Percentiles rank a stretch among this genome's conserved stretches.
phyloP scores from a whole-genome alignment of 176 grass and related monocot species.

The Thinopyrum elongatum region DNA sequence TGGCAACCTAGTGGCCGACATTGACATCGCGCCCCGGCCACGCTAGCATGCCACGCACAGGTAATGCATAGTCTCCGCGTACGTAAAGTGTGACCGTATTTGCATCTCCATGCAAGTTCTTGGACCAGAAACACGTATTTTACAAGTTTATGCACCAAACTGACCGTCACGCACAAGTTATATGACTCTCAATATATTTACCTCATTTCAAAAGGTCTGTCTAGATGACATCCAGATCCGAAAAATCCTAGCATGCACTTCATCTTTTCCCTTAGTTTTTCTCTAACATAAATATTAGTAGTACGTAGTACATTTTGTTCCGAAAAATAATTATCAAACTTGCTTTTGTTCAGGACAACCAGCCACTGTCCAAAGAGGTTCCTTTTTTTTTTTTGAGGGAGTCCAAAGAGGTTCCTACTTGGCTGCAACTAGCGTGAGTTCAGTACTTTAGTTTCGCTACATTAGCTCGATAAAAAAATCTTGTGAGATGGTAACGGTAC shows the following conservation, averaged over 20 bases:
- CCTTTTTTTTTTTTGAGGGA: no score
- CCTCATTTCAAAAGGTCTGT: not conserved
- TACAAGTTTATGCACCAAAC: no score
- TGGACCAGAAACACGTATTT: no score
- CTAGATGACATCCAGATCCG: constrained; percentile 41
- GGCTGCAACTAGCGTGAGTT: not conserved
- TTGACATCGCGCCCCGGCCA: no score
- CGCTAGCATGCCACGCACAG: no score
- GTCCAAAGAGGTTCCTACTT: not conserved
- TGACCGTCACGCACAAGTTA: no score
- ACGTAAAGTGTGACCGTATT: no score
- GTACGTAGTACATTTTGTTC: not conserved
- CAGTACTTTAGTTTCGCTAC: not conserved
- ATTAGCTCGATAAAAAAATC: not conserved
- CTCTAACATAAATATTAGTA: not conserved
- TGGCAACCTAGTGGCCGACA: no score
- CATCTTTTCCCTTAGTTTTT: constrained; percentile 2
- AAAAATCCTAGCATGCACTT: constrained; percentile 28
- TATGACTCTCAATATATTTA: no score
- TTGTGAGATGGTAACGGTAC: not conserved
- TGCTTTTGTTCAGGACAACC: not conserved
- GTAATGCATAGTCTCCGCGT: no score
- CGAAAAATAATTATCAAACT: not conserved
- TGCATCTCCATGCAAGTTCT: no score
- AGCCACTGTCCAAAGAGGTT: not conserved